phyloP scores from a whole-genome alignment of 345 rosid species.

The Psidium guajava region DNA sequence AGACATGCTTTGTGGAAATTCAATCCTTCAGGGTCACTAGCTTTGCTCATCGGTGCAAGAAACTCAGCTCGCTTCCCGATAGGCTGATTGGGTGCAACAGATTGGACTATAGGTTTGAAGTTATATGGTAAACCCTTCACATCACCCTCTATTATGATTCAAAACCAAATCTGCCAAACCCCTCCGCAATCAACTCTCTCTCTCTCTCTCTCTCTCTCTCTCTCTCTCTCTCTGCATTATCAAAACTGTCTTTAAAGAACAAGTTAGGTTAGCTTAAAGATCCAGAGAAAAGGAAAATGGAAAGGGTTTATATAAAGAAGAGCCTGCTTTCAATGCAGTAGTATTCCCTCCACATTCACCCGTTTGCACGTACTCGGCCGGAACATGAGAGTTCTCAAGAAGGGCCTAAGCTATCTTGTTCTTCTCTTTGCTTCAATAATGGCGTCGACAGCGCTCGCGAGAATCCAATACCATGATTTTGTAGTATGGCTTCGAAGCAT shows the following conservation, averaged over 20 bases:
- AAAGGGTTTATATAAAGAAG: background rate
- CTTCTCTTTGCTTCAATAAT: conserved; percentile 25
- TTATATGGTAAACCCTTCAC: background rate
- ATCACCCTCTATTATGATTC: background rate
- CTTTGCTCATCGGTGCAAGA: background rate
- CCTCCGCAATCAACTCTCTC: background rate
- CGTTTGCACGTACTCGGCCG: background rate
- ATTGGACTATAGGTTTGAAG: background rate
- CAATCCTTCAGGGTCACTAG: background rate
- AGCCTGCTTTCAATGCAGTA: background rate
- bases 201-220: background rate
- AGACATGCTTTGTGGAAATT: background rate
- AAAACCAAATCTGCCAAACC: conserved; percentile 5
- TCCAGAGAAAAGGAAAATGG: background rate
- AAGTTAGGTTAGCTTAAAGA: background rate
- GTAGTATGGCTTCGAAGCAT: conserved; percentile 31
- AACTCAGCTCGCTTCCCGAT: background rate
- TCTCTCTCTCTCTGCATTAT: background rate
- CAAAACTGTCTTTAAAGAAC: background rate
- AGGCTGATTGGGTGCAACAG: background rate
- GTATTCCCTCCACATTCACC: background rate
- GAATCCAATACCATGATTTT: conserved; percentile 54
- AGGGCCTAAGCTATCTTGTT: background rate
- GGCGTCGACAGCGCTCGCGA: conserved; percentile 14
- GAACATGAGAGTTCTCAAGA: background rate